Evolutionary conservation across 805 yeast species (phyloP).

Genomic region (Suhomyces tanzawaensis): DNA sequence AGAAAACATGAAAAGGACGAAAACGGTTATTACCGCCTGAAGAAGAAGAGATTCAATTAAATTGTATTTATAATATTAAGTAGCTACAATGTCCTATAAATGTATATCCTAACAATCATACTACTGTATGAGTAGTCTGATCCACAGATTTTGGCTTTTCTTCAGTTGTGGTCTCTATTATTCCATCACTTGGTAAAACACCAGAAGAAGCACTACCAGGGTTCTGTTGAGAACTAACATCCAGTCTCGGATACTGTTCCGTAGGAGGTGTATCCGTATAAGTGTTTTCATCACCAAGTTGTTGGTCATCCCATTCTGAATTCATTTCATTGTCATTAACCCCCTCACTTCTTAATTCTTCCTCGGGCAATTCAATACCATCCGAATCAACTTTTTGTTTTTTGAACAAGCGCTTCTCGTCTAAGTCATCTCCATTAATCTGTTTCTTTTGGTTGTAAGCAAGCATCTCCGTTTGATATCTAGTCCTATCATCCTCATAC

Average conservation of each 20-base stretch:
- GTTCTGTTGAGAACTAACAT: no score
- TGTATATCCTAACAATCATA: background rate
- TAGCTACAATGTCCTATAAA: background rate
- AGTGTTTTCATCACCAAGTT: background rate
- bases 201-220: no score
- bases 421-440: constrained; percentile 6
- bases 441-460: constrained; percentile 41
- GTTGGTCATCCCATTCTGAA: background rate
- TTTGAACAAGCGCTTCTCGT: constrained; percentile 4
- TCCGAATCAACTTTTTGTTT: constrained; percentile 8
- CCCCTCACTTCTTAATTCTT: constrained; percentile 7
- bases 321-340: constrained; percentile 1
- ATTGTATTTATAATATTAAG: background rate
- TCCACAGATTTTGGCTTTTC: no score
- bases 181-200: no score
- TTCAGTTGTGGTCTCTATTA: no score
- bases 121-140: background rate
- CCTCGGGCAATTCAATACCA: constrained; percentile 5
- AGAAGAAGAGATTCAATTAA: constrained; percentile 42
- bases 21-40: constrained; percentile 69
- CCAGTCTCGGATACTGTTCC: no score
- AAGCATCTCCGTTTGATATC: constrained; percentile 73
- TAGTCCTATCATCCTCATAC: constrained; percentile 73
- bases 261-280: no score
- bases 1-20: constrained; percentile 73